Evolutionary conservation across 2,329 filamentous ascomycete species (phyloP).

Genomic region (Trichoderma hamatum): DNA sequence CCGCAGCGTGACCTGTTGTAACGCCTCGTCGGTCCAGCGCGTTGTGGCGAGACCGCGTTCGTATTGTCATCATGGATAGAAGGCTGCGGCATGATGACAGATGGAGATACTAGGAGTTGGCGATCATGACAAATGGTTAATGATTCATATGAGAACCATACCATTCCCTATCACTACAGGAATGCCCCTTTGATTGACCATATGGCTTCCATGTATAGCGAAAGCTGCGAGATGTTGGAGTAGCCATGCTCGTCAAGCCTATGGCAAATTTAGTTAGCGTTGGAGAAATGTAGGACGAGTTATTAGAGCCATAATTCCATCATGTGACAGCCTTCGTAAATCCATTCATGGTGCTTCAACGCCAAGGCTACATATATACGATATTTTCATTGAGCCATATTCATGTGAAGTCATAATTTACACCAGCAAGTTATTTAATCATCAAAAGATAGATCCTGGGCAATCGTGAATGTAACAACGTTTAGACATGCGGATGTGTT

Average conservation of each 20-base stretch:
- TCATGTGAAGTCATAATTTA: background rate
- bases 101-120: background rate
- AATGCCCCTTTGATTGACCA: background rate
- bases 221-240: background rate
- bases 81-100: background rate
- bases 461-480: background rate
- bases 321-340: background rate
- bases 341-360: background rate
- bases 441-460: background rate
- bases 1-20: constrained; percentile 22
- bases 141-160: background rate
- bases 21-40: background rate
- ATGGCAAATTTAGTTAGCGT: constrained; percentile 5
- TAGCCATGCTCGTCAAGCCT: background rate
- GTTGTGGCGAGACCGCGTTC: constrained; percentile 5
- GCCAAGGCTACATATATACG: background rate
- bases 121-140: background rate
- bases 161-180: background rate
- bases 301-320: background rate
- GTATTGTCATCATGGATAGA: background rate
- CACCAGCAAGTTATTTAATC: background rate
- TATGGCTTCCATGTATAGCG: background rate
- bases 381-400: background rate
- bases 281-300: background rate
- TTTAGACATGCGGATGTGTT: background rate